Percentiles rank a stretch among this genome's conserved stretches.
These are phyloP conservation scores for Aureobasidium sp. DNA, from an alignment of 2,329 filamentous ascomycete species.

Conservation along the genomic window DNA sequence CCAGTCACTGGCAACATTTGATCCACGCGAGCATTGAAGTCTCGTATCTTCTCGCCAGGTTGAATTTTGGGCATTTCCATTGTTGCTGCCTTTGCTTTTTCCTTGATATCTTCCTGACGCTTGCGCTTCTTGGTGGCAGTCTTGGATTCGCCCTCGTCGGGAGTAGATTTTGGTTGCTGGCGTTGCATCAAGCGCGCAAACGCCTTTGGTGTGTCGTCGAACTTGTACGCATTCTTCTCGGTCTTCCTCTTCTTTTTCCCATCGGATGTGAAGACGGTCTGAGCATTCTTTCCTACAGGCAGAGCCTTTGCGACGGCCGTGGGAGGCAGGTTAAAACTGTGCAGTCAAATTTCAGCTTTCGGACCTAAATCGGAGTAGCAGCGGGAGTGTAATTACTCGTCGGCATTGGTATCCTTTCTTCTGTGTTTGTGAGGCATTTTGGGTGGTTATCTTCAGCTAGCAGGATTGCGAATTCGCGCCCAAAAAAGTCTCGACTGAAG, in stretches of 20 bases:
- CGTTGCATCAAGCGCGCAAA: conserved; percentile 82
- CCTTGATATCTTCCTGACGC: conserved; percentile 18
- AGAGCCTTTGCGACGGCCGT: conserved; percentile 53
- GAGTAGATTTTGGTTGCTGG: conserved; percentile 45
- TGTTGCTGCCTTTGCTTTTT: conserved; percentile 16
- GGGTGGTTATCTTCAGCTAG: neutral
- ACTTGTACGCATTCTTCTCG: conserved; percentile 40
- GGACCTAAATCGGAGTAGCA: conserved; percentile 37
- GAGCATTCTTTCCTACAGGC: conserved; percentile 42
- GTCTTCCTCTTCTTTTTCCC: conserved; percentile 26
- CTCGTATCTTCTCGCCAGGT: conserved; percentile 74
- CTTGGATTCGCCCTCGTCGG: conserved; percentile 58
- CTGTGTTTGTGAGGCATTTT: conserved; percentile 29
- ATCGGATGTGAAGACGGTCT: conserved; percentile 28
- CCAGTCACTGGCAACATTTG: conserved; percentile 71
- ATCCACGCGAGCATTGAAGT: conserved; percentile 78
- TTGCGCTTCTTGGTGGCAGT: conserved; percentile 43
- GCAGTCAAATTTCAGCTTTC: conserved; percentile 33
- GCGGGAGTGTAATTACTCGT: conserved; percentile 26
- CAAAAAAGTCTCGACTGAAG: neutral
- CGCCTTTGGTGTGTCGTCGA: conserved; percentile 79
- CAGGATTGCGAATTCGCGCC: neutral
- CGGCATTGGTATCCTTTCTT: conserved; percentile 28
- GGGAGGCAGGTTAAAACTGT: conserved; percentile 52
- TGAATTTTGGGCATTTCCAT: conserved; percentile 59